Evolutionary conservation across 2,329 filamentous ascomycete species (phyloP), one percentile per base, ranked within the genome.

Genomic region (Aspergillaceae sp.): DNA sequence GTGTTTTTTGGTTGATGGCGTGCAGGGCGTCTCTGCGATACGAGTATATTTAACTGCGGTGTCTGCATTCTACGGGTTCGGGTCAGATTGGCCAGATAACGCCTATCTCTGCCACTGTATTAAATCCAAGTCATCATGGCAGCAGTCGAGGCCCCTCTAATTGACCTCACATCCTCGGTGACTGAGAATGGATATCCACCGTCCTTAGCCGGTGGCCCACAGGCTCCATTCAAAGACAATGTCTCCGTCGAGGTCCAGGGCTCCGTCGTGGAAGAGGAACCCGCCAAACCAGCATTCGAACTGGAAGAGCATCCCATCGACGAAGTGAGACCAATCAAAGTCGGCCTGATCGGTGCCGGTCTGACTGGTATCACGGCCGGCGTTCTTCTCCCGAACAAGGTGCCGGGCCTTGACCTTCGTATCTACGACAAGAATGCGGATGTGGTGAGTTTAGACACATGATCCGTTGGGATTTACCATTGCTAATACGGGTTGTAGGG

Each of bases 351-450:
- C 30, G 83, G 83, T 1, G 82, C 80, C 6, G 83, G 82, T 0
- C 63, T 86, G 0, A 64, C 79, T 0, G 83, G 83, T 3, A 74
- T 85, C 33, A 75, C 77, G 4, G 79, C 84, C 1, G 84, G 83
- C 0, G 73, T 81, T 5, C 64, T 87, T 6, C 67, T 89, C 1
- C 84, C 83, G 0, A 74, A 69, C 7, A 88, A 88, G 52, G 78
- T 88, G 0, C 84, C 84, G 0, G 75, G 76, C 0, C 76, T 87
- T 41, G 68, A 84, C 40, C 64, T 88, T 48, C 78, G 74, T 0
- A 80, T 86, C 34, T 79, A 79, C 44, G 82, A 86, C 57, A 86
- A 86, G 66, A 86, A 86, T 52, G 57, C 69, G 0, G 80, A 84
- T 43, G 74, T 85, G 57, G 81, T 84, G 67, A 54, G 79, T 69